These are phyloP conservation scores for Phytopythium litorale DNA, from an alignment of 352 stramenopile genomes.

Conservation along the genomic window DNA sequence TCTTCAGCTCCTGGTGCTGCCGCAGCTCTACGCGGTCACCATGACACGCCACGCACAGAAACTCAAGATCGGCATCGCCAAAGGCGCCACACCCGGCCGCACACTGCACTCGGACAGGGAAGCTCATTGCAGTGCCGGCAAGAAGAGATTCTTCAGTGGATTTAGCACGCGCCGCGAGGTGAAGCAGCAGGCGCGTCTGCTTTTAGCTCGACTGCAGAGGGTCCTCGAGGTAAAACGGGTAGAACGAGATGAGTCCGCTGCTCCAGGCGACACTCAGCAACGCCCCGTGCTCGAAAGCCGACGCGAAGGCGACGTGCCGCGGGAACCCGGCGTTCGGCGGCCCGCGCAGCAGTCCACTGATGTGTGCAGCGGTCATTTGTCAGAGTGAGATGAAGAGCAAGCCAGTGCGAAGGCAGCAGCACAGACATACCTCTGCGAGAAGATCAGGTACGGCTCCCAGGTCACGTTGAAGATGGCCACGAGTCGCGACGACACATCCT, in stretches of 20 bases:
- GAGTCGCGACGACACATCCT: conserved; percentile 37
- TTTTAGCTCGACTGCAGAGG: conserved; percentile 9
- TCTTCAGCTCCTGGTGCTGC: conserved; percentile 37
- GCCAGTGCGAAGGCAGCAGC: background rate
- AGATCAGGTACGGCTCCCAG: conserved; percentile 74
- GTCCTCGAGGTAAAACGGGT: conserved; percentile 74
- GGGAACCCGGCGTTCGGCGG: conserved; percentile 57
- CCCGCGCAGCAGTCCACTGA: conserved; percentile 53
- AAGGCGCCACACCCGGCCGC: conserved; percentile 49
- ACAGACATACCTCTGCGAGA: conserved; percentile 50
- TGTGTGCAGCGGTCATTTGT: background rate
- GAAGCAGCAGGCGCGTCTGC: background rate
- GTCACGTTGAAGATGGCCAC: conserved; percentile 68
- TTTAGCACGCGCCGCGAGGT: conserved; percentile 1
- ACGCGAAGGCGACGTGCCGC: conserved; percentile 53
- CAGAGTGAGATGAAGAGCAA: background rate
- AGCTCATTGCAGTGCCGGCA: conserved; percentile 31
- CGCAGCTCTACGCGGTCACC: conserved; percentile 38
- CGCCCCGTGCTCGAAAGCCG: conserved; percentile 63
- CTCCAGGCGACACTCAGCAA: conserved; percentile 74
- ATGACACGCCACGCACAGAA: conserved; percentile 68
- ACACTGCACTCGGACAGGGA: conserved; percentile 42
- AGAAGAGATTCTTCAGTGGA: background rate
- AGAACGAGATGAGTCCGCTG: conserved; percentile 72
- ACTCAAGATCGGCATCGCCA: conserved; percentile 53